A percentile compares a stretch with the other conserved stretches of the same genome.
phyloP scores from a whole-genome alignment of 345 rosid species.

The Lepidium africanum region DNA sequence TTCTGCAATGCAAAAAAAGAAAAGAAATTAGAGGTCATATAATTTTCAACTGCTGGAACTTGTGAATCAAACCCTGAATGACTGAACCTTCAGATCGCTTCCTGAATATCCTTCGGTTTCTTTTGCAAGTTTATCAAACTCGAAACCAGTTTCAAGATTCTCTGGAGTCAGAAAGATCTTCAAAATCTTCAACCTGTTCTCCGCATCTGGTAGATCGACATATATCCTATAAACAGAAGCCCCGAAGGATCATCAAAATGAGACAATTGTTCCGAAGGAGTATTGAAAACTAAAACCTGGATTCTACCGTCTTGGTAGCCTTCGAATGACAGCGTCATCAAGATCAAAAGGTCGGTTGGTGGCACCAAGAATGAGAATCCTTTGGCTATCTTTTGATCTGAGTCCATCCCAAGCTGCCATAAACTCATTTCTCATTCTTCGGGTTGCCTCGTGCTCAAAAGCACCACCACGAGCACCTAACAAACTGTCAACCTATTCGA shows the following conservation, averaged over 20 bases:
- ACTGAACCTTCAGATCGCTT: constrained; percentile 89
- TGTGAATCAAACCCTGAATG: background rate
- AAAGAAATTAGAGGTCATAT: background rate
- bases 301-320: constrained; percentile 88
- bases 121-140: constrained; percentile 64
- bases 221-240: constrained; percentile 52
- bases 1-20: constrained; percentile 45
- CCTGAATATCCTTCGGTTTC: constrained; percentile 96
- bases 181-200: constrained; percentile 79
- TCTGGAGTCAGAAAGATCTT: constrained; percentile 67
- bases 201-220: constrained; percentile 92
- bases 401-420: constrained; percentile 99
- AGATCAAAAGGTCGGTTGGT: constrained; percentile 99
- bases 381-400: constrained; percentile 90
- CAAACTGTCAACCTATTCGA: constrained; percentile 79
- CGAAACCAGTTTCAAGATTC: constrained; percentile 51
- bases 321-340: constrained; percentile 96
- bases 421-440: constrained; percentile 98
- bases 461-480: constrained; percentile 98
- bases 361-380: constrained; percentile 95
- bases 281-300: background rate
- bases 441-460: constrained; percentile 90
- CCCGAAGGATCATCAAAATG: background rate
- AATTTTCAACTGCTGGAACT: background rate
- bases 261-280: background rate